phyloP scores from a whole-genome alignment of 371 early-diverging fungal species.

The Mucor circinelloides region DNA sequence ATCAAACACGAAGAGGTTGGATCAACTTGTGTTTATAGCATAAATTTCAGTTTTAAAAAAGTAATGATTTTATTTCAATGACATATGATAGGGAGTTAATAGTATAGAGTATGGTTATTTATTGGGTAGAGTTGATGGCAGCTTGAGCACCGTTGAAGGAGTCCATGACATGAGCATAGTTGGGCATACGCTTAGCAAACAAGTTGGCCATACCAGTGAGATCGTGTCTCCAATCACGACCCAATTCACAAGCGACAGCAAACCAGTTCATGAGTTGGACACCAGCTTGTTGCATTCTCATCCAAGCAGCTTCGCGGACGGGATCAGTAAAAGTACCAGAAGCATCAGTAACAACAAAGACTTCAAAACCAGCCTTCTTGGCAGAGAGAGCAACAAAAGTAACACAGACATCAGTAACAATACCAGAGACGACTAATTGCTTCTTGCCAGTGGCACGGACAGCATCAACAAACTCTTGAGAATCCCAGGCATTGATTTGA shows the following conservation, averaged over 20 bases:
- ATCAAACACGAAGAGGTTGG: too few species aligned
- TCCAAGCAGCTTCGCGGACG: slow-evolving; percentile 22
- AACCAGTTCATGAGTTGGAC: slow-evolving; percentile 22
- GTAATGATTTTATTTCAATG: not conserved
- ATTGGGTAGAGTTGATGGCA: not conserved
- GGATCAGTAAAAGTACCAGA: slow-evolving; percentile 21
- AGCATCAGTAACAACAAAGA: slow-evolving; percentile 27
- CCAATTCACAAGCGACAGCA: slow-evolving; percentile 26
- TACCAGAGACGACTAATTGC: slow-evolving; percentile 28
- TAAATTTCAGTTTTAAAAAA: not conserved
- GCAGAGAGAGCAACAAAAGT: slow-evolving; percentile 26
- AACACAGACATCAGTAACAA: slow-evolving; percentile 30
- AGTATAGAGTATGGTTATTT: not conserved
- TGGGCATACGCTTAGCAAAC: slow-evolving; percentile 23
- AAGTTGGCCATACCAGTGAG: slow-evolving; percentile 21
- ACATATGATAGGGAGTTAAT: not conserved
- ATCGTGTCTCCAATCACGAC: slow-evolving; percentile 22
- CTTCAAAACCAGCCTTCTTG: slow-evolving; percentile 23
- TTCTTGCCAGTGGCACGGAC: slow-evolving; percentile 25
- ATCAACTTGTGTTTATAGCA: too few species aligned
- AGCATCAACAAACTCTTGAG: slow-evolving; percentile 20
- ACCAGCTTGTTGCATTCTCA: slow-evolving; percentile 25
- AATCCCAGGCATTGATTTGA: slow-evolving; percentile 32
- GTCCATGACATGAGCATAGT: slow-evolving; percentile 23
- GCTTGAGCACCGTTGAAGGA: slow-evolving; percentile 24